A percentile compares a stretch with the other conserved stretches of the same genome.
Evolutionary conservation across 108 stramenopile species (phyloP).

Genomic region (Cylindrotheca fusiformis): DNA sequence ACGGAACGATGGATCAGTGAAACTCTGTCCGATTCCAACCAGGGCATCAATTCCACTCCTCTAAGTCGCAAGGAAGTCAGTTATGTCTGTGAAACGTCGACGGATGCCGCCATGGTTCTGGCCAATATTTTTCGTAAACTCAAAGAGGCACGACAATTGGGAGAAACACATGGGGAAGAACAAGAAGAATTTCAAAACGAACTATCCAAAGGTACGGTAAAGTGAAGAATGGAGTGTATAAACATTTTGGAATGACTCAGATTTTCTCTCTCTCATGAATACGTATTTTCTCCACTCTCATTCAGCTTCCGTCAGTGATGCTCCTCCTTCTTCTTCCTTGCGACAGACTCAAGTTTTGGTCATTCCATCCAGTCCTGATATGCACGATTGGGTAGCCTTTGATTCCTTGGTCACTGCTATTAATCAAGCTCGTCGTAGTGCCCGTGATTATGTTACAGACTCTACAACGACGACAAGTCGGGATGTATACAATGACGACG

Average conservation of each 20-base stretch:
- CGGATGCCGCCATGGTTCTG: conserved; percentile 45
- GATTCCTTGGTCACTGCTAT: conserved; percentile 58
- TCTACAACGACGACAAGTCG: too few relatives aligned
- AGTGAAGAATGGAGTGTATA: background rate
- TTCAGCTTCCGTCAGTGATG: background rate
- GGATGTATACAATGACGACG: conserved; percentile 28
- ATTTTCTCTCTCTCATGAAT: too few relatives aligned
- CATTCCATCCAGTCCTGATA: conserved; percentile 58
- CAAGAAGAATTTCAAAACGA: conserved; percentile 36
- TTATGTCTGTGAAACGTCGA: conserved; percentile 69
- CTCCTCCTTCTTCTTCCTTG: conserved; percentile 29
- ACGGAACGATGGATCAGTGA: conserved; percentile 78
- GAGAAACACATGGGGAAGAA: conserved; percentile 57
- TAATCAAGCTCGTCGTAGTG: conserved; percentile 62
- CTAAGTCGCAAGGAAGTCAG: conserved; percentile 74
- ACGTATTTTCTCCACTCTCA: too few relatives aligned
- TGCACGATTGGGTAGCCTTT: conserved; percentile 50
- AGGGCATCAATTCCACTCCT: conserved; percentile 48
- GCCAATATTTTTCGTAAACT: conserved; percentile 71
- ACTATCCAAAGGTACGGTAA: background rate
- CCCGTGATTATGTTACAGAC: conserved; percentile 69
- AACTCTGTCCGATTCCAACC: conserved; percentile 46
- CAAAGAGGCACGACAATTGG: conserved; percentile 70
- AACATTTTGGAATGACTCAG: too few relatives aligned
- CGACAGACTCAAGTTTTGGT: conserved; percentile 77